Evolutionary conservation across 352 stramenopile species (phyloP), one percentile per base, ranked within the genome.

Genomic region (Phytopythium kandeliae): DNA sequence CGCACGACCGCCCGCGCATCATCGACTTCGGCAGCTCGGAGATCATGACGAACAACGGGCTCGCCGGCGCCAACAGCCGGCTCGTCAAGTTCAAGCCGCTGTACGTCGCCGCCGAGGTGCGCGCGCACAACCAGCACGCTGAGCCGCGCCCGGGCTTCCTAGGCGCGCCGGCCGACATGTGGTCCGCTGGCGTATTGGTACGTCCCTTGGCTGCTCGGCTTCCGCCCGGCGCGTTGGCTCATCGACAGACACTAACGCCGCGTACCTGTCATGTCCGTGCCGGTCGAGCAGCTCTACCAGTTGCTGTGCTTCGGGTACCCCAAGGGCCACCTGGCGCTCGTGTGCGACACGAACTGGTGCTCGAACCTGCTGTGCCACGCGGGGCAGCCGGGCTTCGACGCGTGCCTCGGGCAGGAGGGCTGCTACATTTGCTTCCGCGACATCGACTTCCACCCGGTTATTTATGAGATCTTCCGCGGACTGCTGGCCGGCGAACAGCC

Each of bases 11-110:
- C 11, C 71, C 78, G 37, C 71, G 78, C 19, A 65, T 93, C 24
- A 86, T 90, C 21, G 82, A 93, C 59, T 93, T 89, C 63, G 82
- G 82, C 34, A 91, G 80, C 65, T 83, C 73, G 13, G 73, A 86
- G 65, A 81, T 86, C 64, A 86, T 89, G 75, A 71, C 65, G 10
- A 75, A 82, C 51, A 76, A 84, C 44, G 75, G 78, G 31, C 49
- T 67, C n/a, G 80, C 75, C 0, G 77, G 80, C 37, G 57, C 65
- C 0, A 59, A 69, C 40, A 70, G 84, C 38, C 63, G 69, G 16
- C 56, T 88, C 4, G 67, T 91, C 61, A 91, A 91, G 63, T 91
- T 86, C 54, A 91, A 91, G 50, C 77, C 80, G 26, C 62, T 88
- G 0, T 91, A 87, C 54, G 80, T 86, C 12, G 71, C 80, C 7